Evolutionary conservation across 2,329 filamentous ascomycete species (phyloP).

Genomic region (Penicillium sp.): DNA sequence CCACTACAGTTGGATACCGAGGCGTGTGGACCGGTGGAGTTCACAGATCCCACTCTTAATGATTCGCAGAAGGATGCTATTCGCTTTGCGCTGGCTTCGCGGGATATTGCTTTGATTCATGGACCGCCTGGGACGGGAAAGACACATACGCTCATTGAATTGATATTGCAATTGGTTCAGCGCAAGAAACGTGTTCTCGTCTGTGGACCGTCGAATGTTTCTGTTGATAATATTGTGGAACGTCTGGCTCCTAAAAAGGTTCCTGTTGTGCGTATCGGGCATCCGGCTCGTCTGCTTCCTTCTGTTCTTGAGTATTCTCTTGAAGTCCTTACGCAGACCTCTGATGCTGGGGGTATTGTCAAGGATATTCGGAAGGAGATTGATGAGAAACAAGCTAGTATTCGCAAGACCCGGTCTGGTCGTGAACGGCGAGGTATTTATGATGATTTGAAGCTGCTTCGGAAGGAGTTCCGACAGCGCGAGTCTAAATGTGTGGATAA

Average conservation of each 20-base stretch:
- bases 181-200: conserved; percentile 74
- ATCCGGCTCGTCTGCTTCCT: conserved; percentile 85
- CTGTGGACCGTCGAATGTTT: conserved; percentile 96
- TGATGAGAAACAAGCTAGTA: conserved; percentile 83
- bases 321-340: conserved; percentile 85
- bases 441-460: conserved; percentile 75
- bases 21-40: conserved; percentile 48
- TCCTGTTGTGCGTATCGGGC: conserved; percentile 83
- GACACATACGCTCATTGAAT: conserved; percentile 91
- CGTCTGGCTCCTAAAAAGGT: conserved; percentile 80
- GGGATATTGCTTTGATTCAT: conserved; percentile 85
- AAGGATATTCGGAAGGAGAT: conserved; percentile 88
- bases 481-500: conserved; percentile 78
- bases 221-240: conserved; percentile 97
- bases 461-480: conserved; percentile 83
- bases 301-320: conserved; percentile 86
- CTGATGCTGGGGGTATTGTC: conserved; percentile 84
- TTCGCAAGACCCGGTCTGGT: conserved; percentile 80
- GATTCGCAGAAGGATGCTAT: conserved; percentile 63
- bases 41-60: conserved; percentile 57
- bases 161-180: conserved; percentile 85
- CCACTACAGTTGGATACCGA: conserved; percentile 52
- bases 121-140: conserved; percentile 96
- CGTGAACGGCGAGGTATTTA: conserved; percentile 80
- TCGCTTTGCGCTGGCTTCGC: conserved; percentile 77